Evolutionary conservation across 140 eudicot species (phyloP).

Genomic region (Anethum foeniculum): DNA sequence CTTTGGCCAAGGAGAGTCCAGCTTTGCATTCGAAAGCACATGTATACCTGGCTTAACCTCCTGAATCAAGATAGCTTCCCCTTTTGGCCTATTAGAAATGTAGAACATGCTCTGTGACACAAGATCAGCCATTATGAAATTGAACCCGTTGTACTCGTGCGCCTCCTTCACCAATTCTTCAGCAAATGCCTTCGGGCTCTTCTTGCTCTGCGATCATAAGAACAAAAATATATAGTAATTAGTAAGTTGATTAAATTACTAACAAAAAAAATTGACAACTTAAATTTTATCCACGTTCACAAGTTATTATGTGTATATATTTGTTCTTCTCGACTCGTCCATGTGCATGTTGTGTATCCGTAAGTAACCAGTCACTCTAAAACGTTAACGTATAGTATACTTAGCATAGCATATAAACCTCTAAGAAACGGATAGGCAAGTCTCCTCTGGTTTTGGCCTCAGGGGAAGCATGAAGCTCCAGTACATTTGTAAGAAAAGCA

Average conservation of each 20-base stretch:
- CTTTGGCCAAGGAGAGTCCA: conserved; percentile 63
- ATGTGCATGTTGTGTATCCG: too few species aligned
- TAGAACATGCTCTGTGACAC: conserved; percentile 58
- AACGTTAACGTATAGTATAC: background rate
- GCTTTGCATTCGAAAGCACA: conserved; percentile 54
- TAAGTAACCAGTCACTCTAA: too few species aligned
- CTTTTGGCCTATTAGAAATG: conserved; percentile 65
- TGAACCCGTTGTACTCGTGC: conserved; percentile 67
- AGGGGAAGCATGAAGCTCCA: conserved; percentile 61
- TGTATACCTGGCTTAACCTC: conserved; percentile 65
- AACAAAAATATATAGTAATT: background rate
- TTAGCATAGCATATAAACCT: conserved; percentile 27
- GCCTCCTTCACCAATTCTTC: conserved; percentile 56
- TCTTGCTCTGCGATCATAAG: conserved; percentile 35
- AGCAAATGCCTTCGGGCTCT: conserved; percentile 59
- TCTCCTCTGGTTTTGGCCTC: conserved; percentile 75
- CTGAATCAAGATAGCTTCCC: conserved; percentile 39
- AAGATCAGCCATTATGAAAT: conserved; percentile 62
- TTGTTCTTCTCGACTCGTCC: too few species aligned
- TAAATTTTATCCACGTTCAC: too few species aligned
- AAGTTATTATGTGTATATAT: too few species aligned
- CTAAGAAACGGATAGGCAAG: conserved; percentile 58
- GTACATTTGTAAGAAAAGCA: conserved; percentile 69
- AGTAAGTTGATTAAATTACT: too few species aligned
- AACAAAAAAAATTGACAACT: too few species aligned